These are phyloP conservation scores for Flaveria floridana DNA, from an alignment of 140 eudicot genomes.

Conservation along the genomic window DNA sequence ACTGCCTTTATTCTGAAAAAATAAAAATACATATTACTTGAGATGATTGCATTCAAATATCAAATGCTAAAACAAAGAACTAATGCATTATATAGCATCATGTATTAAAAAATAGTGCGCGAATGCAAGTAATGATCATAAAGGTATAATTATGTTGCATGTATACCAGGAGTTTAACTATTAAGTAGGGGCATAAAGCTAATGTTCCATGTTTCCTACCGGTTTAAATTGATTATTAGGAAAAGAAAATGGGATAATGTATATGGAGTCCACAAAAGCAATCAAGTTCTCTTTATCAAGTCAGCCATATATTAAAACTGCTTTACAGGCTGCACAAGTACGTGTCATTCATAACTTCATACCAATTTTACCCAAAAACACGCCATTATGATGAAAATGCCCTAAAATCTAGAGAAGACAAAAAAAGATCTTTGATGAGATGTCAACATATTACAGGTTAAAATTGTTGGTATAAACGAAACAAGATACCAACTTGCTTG, in stretches of 20 bases:
- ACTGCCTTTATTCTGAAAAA: constrained; percentile 41
- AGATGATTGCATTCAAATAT: constrained; percentile 16
- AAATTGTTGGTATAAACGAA: not conserved
- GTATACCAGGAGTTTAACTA: too few relatives aligned
- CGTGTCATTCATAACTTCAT: not conserved
- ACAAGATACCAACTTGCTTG: not conserved
- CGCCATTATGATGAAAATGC: not conserved
- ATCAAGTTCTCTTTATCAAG: not conserved
- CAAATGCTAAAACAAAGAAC: constrained; percentile 17
- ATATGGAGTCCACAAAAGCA: not conserved
- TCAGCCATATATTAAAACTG: not conserved
- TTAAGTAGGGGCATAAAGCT: not conserved
- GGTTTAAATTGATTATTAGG: not conserved
- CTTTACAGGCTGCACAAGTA: not conserved
- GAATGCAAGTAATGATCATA: constrained; percentile 10
- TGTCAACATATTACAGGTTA: not conserved
- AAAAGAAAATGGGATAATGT: not conserved
- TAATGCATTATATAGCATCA: constrained; percentile 17
- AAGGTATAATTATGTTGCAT: not conserved
- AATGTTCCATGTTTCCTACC: not conserved
- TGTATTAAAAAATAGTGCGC: not conserved
- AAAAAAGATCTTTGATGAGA: not conserved
- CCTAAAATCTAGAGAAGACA: not conserved
- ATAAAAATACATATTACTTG: not conserved
- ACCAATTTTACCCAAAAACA: not conserved